These are phyloP conservation scores for Penicillium canescens DNA, from an alignment of 495 filamentous ascomycete species.

Conservation along the genomic window DNA sequence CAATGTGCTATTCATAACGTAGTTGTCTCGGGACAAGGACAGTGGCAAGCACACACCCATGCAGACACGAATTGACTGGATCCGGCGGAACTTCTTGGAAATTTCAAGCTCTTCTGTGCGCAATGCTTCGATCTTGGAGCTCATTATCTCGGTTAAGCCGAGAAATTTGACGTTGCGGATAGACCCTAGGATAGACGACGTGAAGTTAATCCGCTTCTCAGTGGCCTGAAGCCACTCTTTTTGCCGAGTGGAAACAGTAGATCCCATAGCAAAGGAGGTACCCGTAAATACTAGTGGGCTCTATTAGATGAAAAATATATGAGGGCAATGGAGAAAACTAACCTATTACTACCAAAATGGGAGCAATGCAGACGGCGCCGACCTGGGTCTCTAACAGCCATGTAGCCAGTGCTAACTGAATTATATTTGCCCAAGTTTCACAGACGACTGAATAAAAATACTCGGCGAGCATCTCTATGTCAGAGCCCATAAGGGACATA, in stretches of 20 bases:
- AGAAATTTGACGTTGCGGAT: slow-evolving; percentile 23
- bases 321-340: slow-evolving; percentile 11
- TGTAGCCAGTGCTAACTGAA: slow-evolving; percentile 58
- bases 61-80: slow-evolving; percentile 12
- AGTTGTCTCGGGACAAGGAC: too few species aligned
- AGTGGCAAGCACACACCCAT: slow-evolving; percentile 6
- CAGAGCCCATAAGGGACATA: slow-evolving; percentile 59
- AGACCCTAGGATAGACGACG: slow-evolving; percentile 19
- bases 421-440: slow-evolving; percentile 53
- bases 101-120: slow-evolving; percentile 14
- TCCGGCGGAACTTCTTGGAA: slow-evolving; percentile 14
- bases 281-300: background rate
- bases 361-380: slow-evolving; percentile 43
- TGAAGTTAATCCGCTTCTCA: slow-evolving; percentile 51
- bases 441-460: slow-evolving; percentile 42
- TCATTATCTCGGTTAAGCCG: slow-evolving; percentile 16
- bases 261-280: slow-evolving; percentile 36
- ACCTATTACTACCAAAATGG: slow-evolving; percentile 51
- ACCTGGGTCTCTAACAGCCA: slow-evolving; percentile 52
- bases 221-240: slow-evolving; percentile 54
- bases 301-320: background rate
- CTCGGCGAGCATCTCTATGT: slow-evolving; percentile 48
- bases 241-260: slow-evolving; percentile 44
- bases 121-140: slow-evolving; percentile 6
- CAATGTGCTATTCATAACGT: too few species aligned